phyloP scores from a whole-genome alignment of 345 rosid genomes.

The Raphanus raphanistrum region DNA sequence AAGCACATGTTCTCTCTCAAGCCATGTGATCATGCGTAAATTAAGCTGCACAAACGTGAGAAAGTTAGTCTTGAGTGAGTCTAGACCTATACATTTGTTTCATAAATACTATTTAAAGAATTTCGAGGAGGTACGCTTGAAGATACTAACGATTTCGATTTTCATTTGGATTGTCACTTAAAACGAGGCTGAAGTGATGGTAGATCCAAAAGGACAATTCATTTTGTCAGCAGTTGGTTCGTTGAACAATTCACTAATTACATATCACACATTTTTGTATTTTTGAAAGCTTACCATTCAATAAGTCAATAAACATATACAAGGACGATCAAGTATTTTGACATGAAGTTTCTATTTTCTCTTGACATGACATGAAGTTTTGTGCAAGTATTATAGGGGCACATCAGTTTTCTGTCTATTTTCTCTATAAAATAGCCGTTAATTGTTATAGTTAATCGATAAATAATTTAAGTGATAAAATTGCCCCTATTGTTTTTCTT shows the following conservation, averaged over 20 bases:
- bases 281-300: neutral
- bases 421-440: too few species aligned
- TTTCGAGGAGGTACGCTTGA: neutral
- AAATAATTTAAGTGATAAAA: too few species aligned
- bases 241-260: neutral
- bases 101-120: neutral
- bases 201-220: neutral
- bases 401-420: too few species aligned
- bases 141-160: neutral
- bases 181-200: neutral
- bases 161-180: neutral
- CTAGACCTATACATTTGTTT: neutral
- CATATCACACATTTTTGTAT: neutral
- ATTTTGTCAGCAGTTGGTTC: neutral
- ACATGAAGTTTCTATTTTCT: neutral
- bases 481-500: too few species aligned
- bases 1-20: too few species aligned
- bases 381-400: too few species aligned
- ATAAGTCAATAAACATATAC: neutral
- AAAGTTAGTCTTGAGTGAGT: too few species aligned
- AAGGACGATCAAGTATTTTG: neutral
- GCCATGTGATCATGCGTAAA: too few species aligned
- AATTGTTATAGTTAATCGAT: too few species aligned
- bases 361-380: too few species aligned
- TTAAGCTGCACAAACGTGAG: too few species aligned